A percentile compares a stretch with the other conserved stretches of the same genome.
Evolutionary conservation across 2,329 filamentous ascomycete species (phyloP).

Genomic region (Chrysoporthe austroafricana): DNA sequence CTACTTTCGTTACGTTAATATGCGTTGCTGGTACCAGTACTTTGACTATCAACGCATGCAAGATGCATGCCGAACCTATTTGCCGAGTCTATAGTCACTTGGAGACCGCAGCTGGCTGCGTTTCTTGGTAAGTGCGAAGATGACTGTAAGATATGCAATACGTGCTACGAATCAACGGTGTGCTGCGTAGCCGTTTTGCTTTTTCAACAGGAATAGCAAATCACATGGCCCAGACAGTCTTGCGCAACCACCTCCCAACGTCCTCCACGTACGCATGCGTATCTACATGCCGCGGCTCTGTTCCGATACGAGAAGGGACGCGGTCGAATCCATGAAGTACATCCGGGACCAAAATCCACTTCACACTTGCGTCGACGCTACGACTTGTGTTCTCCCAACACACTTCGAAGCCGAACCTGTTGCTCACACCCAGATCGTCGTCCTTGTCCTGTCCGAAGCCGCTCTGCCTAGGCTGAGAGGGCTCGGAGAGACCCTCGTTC

Average conservation of each 20-base stretch:
- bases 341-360: slow-evolving; percentile 41
- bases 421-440: slow-evolving; percentile 21
- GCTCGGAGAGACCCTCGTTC: slow-evolving; percentile 29
- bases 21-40: no score
- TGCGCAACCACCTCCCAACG: slow-evolving; percentile 21
- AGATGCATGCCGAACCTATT: no score
- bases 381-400: slow-evolving; percentile 1
- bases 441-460: slow-evolving; percentile 33
- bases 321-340: slow-evolving; percentile 39
- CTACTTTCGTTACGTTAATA: no score
- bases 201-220: background rate
- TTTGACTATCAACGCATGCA: no score
- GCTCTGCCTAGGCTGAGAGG: slow-evolving; percentile 32
- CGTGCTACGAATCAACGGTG: no score
- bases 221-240: slow-evolving; percentile 21
- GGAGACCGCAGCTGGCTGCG: no score
- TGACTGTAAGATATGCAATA: no score
- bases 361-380: slow-evolving; percentile 30
- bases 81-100: no score
- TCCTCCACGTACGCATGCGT: slow-evolving; percentile 31
- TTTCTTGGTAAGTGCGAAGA: no score
- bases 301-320: slow-evolving; percentile 14
- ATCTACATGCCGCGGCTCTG: slow-evolving; percentile 29
- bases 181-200: background rate
- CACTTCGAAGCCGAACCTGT: slow-evolving; percentile 36